phyloP scores from a whole-genome alignment of 768 basidiomycete species.

The Xerocomellus intermedius region DNA sequence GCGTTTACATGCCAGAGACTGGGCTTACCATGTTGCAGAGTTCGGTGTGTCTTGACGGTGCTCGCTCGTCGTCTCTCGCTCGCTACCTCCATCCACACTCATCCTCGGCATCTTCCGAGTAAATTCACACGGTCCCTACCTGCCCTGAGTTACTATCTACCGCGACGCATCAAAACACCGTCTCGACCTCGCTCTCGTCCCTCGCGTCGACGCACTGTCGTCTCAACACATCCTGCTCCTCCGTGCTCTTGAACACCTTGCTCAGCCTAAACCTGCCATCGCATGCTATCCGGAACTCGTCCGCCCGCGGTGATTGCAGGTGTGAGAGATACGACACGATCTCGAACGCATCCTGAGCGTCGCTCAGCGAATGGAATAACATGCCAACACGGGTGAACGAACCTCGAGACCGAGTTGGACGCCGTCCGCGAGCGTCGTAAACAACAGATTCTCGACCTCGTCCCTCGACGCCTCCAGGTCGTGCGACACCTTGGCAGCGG shows the following conservation, averaged over 20 bases:
- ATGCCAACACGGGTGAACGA: conserved; percentile 3
- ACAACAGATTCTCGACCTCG: conserved; percentile 61
- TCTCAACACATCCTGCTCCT: conserved; percentile 48
- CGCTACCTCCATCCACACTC: background rate
- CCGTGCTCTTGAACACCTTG: conserved; percentile 59
- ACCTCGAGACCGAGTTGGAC: conserved; percentile 51
- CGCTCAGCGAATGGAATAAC: background rate
- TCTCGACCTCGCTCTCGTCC: conserved; percentile 25
- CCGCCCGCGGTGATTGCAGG: conserved; percentile 49
- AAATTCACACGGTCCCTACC: conserved; percentile 24
- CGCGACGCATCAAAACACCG: conserved; percentile 22
- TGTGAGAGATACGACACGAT: conserved; percentile 49
- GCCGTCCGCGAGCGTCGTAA: conserved; percentile 45
- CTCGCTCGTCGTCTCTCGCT: conserved; percentile 17
- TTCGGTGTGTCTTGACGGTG: conserved; percentile 23
- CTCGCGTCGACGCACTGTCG: conserved; percentile 18
- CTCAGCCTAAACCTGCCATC: conserved; percentile 56
- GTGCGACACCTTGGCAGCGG: conserved; percentile 56
- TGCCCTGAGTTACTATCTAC: conserved; percentile 27
- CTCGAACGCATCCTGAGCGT: conserved; percentile 49
- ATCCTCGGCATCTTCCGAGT: conserved; percentile 20
- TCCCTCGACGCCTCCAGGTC: conserved; percentile 46
- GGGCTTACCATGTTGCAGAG: conserved; percentile 32
- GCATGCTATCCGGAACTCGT: conserved; percentile 61
- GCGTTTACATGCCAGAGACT: background rate